These are phyloP conservation scores for Rhynchosporium graminicola DNA, from an alignment of 2,329 filamentous ascomycete genomes.

Conservation along the genomic window DNA sequence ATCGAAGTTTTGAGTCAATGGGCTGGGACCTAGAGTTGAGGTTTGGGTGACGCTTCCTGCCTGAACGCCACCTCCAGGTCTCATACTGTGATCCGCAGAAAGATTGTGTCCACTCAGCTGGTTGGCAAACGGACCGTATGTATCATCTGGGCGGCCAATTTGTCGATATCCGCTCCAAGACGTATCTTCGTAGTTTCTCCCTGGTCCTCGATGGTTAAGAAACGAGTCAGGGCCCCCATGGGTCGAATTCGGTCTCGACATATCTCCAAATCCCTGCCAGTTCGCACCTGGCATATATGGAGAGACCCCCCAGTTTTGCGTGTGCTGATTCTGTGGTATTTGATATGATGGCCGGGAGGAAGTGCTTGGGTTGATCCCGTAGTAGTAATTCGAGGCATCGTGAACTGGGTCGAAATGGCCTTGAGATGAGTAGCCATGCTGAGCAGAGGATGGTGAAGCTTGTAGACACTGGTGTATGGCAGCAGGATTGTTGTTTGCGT, in stretches of 20 bases:
- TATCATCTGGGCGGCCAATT: conserved; percentile 17
- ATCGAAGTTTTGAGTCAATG: not conserved
- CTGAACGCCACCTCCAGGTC: not conserved
- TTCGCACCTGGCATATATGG: conserved; percentile 17
- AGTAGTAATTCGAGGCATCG: conserved; percentile 22
- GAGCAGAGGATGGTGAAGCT: conserved; percentile 15
- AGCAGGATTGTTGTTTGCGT: conserved; percentile 15
- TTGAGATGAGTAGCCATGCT: conserved; percentile 18
- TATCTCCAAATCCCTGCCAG: conserved; percentile 26
- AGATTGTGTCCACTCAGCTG: conserved; percentile 11
- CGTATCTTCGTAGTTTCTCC: conserved; percentile 20
- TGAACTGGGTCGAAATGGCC: conserved; percentile 36
- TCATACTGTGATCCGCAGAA: conserved; percentile 5
- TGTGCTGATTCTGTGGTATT: conserved; percentile 7
- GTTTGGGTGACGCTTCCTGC: conserved; percentile 5
- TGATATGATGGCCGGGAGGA: conserved; percentile 19
- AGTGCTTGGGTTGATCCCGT: conserved; percentile 10
- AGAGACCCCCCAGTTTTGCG: conserved; percentile 21
- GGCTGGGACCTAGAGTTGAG: conserved; percentile 11
- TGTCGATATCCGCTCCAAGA: conserved; percentile 24
- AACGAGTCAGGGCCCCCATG: not conserved
- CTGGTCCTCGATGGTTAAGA: not conserved
- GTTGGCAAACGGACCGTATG: conserved; percentile 7
- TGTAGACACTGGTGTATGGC: conserved; percentile 30
- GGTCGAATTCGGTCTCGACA: conserved; percentile 1